Evolutionary conservation across 192 early-diverging fungal genomes (phyloP).

Genomic region (Mortierella alpina): DNA sequence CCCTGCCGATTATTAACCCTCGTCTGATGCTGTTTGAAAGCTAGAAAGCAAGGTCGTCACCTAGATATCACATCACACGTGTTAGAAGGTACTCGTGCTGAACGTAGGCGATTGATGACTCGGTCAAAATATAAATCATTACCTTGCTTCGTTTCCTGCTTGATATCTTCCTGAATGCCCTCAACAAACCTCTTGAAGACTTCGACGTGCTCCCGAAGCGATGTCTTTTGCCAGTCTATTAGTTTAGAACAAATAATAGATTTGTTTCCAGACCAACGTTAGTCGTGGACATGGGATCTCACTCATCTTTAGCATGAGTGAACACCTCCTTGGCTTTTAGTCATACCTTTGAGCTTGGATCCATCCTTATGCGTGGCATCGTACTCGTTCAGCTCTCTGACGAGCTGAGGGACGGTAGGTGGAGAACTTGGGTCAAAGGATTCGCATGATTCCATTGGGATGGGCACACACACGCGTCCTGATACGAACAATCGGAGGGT

Average conservation of each 20-base stretch:
- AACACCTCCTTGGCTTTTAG: not conserved
- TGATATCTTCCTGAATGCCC: constrained; percentile 51
- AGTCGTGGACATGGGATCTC: too few relatives aligned
- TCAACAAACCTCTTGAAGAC: constrained; percentile 78
- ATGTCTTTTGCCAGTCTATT: constrained; percentile 65
- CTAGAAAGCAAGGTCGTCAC: too few relatives aligned
- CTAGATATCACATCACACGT: too few relatives aligned
- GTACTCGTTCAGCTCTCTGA: constrained; percentile 71
- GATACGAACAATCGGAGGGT: not conserved
- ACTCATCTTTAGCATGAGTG: not conserved
- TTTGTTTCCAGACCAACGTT: too few relatives aligned
- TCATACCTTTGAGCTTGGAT: constrained; percentile 54
- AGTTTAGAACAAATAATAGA: too few relatives aligned
- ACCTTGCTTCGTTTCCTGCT: constrained; percentile 51
- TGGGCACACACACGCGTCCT: constrained; percentile 95
- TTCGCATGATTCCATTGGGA: constrained; percentile 78
- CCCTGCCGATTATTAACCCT: too few relatives aligned
- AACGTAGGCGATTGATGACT: too few relatives aligned
- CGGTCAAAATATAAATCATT: not conserved
- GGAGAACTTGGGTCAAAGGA: constrained; percentile 84
- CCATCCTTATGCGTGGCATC: constrained; percentile 28
- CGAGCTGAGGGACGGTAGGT: constrained; percentile 78
- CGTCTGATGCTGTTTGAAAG: too few relatives aligned
- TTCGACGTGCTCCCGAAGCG: constrained; percentile 68
- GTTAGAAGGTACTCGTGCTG: too few relatives aligned